Evolutionary conservation across 805 yeast genomes (phyloP), one percentile per base, ranked within the genome.

Genomic region (Candida anglica): DNA sequence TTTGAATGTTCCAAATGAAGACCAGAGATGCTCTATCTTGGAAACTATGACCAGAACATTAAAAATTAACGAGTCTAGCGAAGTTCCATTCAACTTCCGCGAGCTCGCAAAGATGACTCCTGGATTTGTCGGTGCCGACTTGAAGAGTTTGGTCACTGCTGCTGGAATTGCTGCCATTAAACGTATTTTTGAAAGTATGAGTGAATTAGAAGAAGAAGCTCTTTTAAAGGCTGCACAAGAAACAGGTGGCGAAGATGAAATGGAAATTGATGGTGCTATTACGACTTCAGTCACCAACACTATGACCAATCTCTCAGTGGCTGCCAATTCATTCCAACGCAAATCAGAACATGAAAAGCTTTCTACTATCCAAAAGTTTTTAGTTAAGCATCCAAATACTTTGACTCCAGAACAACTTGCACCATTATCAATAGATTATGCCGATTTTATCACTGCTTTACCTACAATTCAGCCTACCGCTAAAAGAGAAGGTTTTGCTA

Each of bases 401-500:
- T 66, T 93, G 34, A 77, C 88, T 0, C 67, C 71, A 0, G 84
- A 80, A 26, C 95, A 91, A 53, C 67, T 93, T 19, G 80, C 68
- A 13, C 85, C 89, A 10, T 62, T 93, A 27, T 73, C 83, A 4
- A 89, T 93, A 34, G 79, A 75, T 2, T 80, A 78, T 42, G 81
- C 74, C 10, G 98, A 93, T 55, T 93, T 93, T 53, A 43, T 84
- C 22, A 69, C 75, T 8, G 98, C 98, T 1, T 61, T 93, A 25
- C 97, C 98, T 2, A 79, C 89, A 0, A 83, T 93, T 28, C 98
- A 93, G 62, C 98, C 98, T 8, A 86, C 97, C 0, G 95, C 97
- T 1, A 91, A 89, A 53, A 81, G 98, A 56, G 98, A 93, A 68
- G 98, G 98, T 0, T 93, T 93, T 61, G 97, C 98, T 0, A 93